Conservation (phyloP, 192 early-diverging fungal species). For the Coemansia sp. region DNA sequence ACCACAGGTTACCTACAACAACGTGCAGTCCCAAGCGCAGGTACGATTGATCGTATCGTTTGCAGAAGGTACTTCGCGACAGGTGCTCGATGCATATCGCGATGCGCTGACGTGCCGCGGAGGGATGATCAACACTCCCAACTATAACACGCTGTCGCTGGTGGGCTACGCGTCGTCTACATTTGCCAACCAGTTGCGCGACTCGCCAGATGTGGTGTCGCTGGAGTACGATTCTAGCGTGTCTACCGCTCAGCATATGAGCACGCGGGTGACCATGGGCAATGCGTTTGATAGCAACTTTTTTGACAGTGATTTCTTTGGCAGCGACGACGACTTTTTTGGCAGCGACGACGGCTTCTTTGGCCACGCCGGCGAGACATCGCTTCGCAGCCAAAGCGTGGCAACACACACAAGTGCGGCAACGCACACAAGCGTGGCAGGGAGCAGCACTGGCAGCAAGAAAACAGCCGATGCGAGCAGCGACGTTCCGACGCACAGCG, state of each 20-base stretch:
- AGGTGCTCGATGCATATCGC: constrained; percentile 36
- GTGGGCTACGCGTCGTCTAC: constrained; percentile 11
- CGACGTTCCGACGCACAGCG: too few relatives aligned
- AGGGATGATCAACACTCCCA: constrained; percentile 19
- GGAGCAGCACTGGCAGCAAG: too few relatives aligned
- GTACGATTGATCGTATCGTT: constrained; percentile 24
- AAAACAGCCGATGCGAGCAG: too few relatives aligned
- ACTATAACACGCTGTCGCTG: constrained; percentile 34
- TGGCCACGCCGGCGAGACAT: neutral
- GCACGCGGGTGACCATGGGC: neutral
- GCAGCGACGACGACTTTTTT: neutral
- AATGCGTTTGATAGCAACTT: neutral
- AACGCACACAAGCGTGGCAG: too few relatives aligned
- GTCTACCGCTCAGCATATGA: neutral
- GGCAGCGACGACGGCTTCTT: neutral
- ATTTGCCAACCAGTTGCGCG: constrained; percentile 17
- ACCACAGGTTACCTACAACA: constrained; percentile 29
- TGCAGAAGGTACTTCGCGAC: constrained; percentile 9
- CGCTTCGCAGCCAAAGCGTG: too few relatives aligned
- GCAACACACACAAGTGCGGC: too few relatives aligned
- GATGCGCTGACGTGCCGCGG: constrained; percentile 46
- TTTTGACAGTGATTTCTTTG: neutral
- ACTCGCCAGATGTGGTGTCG: constrained; percentile 10
- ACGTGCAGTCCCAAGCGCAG: constrained; percentile 30
- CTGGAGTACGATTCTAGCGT: constrained; percentile 20